Evolutionary conservation across 805 yeast species (phyloP), one percentile per base, ranked within the genome.

Genomic region (Metschnikowia amazonensis): DNA sequence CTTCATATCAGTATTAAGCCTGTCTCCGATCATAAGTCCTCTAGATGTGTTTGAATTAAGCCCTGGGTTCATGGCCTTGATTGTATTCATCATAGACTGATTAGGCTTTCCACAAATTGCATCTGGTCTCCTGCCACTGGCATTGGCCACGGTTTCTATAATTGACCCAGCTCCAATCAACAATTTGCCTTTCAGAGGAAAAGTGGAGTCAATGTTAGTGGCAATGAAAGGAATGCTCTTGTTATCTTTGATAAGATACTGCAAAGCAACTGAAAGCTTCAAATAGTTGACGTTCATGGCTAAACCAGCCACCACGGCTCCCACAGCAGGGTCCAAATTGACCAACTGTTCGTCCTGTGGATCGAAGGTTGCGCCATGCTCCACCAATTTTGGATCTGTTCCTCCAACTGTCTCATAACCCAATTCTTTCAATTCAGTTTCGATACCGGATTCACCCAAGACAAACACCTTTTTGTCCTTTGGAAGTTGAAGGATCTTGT

Each of bases 81-180:
- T 86, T 17, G 95, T 83, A 60, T 88, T 87, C 83, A 94, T 78
- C 97, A 94, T 90, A 45, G 84, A 82, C 53, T 78, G 81, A 46
- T 83, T 81, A 18, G 99, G 99, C 62, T 94, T 94, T 44, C 99
- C 99, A 58, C 97, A 86, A 25, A 70, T 58, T 2, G 92, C 85
- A 44, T 82, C 82, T 1, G 99, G 98, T 50, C 77, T 69, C 53
- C 97, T 77, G n/a, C 88, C 90, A 18, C 87, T 68, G 10, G 92
- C 83, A 53, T 68, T 80, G 1, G 87, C 79, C 14, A 88, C 81
- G 0, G 89, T 76, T 54, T 88, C 86, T 36, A 92, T 82, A 52
- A 89, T 79, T 1, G 97, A 83, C 1, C 99, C 99, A 1, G 99
- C 98, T 25, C 99, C 99, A 16, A 97, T 95, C 41, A 94, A 75